phyloP scores from a whole-genome alignment of 257 asterid genomes.

The Sherardia arvensis region DNA sequence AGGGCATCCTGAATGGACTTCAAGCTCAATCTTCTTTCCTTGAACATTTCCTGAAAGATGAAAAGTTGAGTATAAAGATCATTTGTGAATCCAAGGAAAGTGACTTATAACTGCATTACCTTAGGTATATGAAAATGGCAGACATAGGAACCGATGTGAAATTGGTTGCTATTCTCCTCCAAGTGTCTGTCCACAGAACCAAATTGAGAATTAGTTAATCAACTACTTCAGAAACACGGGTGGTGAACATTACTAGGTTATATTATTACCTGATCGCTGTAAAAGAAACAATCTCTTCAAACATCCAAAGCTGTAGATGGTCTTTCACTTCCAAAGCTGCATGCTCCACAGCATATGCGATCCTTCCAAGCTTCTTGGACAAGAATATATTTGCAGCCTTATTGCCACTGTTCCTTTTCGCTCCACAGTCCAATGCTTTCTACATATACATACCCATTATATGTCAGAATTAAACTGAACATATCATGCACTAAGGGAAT shows the following conservation, averaged over 20 bases:
- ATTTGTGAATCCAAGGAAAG: background rate
- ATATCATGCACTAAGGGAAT: no score
- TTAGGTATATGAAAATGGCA: slow-evolving; percentile 70
- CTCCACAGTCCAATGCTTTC: slow-evolving; percentile 83
- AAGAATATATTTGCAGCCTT: slow-evolving; percentile 71
- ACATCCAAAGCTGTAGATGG: slow-evolving; percentile 56
- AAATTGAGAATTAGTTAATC: slow-evolving; percentile 7
- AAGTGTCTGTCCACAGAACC: slow-evolving; percentile 40
- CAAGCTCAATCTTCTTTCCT: slow-evolving; percentile 40
- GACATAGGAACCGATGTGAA: slow-evolving; percentile 48
- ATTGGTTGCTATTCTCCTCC: slow-evolving; percentile 21
- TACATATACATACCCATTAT: slow-evolving; percentile 17
- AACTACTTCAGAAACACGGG: no score
- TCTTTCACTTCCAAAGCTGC: slow-evolving; percentile 81
- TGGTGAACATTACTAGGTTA: background rate
- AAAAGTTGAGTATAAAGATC: background rate
- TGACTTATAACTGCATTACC: slow-evolving; percentile 36
- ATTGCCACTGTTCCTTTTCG: slow-evolving; percentile 45
- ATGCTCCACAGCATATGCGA: slow-evolving; percentile 59
- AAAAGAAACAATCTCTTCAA: slow-evolving; percentile 61
- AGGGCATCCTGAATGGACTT: slow-evolving; percentile 56
- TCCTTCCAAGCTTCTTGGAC: slow-evolving; percentile 53
- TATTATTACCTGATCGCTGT: slow-evolving; percentile 52
- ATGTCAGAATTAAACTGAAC: slow-evolving; percentile 12
- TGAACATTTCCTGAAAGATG: slow-evolving; percentile 53